Percentiles rank a stretch among this genome's conserved stretches.
These are phyloP conservation scores for Raffaelea albimanens DNA, from an alignment of 2,329 filamentous ascomycete genomes.

Conservation along the genomic window DNA sequence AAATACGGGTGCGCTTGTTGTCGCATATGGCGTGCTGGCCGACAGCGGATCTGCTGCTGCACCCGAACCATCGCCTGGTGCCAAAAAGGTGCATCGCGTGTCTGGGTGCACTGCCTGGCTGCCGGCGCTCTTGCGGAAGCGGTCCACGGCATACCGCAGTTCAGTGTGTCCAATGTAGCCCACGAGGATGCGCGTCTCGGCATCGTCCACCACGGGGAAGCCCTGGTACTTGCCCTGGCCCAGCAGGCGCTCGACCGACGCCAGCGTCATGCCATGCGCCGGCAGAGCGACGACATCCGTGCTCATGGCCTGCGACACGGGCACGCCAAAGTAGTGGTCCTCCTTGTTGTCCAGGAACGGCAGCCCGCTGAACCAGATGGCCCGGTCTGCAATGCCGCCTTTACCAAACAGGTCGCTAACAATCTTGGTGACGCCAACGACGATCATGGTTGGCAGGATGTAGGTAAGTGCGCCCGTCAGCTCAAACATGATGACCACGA, in stretches of 20 bases:
- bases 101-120: slow-evolving; percentile 45
- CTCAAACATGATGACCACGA: slow-evolving; percentile 99
- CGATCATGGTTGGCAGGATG: slow-evolving; percentile 97
- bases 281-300: slow-evolving; percentile 65
- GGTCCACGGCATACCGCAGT: slow-evolving; percentile 79
- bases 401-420: slow-evolving; percentile 88
- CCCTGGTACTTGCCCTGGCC: slow-evolving; percentile 78
- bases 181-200: slow-evolving; percentile 59
- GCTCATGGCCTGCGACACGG: slow-evolving; percentile 86
- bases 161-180: slow-evolving; percentile 93
- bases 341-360: slow-evolving; percentile 97
- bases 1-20: slow-evolving; percentile 30
- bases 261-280: slow-evolving; percentile 62
- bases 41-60: neutral
- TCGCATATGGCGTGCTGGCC: slow-evolving; percentile 15
- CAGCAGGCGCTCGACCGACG: slow-evolving; percentile 68
- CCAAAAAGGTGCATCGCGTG: slow-evolving; percentile 65
- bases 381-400: slow-evolving; percentile 91
- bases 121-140: slow-evolving; percentile 56
- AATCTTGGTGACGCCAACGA: slow-evolving; percentile 92
- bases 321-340: slow-evolving; percentile 91
- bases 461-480: slow-evolving; percentile 95
- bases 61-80: slow-evolving; percentile 21
- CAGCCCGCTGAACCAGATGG: slow-evolving; percentile 98
- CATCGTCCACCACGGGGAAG: slow-evolving; percentile 81